Conservation (phyloP, 2,329 filamentous ascomycete genomes). For the Diaporthe helianthi region DNA sequence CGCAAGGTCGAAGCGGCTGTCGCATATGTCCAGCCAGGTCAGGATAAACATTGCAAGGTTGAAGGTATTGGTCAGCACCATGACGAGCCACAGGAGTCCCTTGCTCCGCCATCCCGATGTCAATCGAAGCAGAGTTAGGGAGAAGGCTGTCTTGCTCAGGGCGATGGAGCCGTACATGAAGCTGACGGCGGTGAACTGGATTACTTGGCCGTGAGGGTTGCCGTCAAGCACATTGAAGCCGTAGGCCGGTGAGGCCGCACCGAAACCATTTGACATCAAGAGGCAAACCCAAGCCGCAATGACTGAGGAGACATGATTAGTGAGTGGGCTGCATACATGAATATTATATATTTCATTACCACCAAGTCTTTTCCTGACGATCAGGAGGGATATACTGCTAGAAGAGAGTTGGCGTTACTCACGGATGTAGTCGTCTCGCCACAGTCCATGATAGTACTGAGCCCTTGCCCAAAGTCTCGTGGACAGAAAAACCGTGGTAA, state of each 20-base stretch:
- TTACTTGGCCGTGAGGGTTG: neutral
- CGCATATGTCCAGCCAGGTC: constrained; percentile 25
- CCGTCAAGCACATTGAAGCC: constrained; percentile 26
- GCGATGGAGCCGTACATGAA: constrained; percentile 18
- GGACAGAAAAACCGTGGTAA: constrained; percentile 22
- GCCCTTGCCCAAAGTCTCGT: constrained; percentile 20
- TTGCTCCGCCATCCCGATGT: constrained; percentile 8
- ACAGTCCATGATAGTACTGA: constrained; percentile 11
- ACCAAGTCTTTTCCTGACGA: neutral
- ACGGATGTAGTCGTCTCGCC: constrained; percentile 27
- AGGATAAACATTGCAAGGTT: constrained; percentile 5
- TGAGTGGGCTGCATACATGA: neutral
- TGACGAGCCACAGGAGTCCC: constrained; percentile 5
- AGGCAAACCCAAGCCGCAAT: constrained; percentile 16
- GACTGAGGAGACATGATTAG: neutral
- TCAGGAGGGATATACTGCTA: neutral
- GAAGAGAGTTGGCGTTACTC: neutral
- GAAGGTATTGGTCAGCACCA: constrained; percentile 14
- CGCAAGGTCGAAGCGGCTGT: neutral
- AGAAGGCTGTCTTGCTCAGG: constrained; percentile 21
- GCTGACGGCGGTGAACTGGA: constrained; percentile 12
- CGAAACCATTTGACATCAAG: neutral
- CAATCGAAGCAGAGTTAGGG: constrained; percentile 14
- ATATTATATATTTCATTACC: neutral
- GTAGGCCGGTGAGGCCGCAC: constrained; percentile 2